phyloP scores from a whole-genome alignment of 208 protist genomes.

The Leishmania aethiopica region DNA sequence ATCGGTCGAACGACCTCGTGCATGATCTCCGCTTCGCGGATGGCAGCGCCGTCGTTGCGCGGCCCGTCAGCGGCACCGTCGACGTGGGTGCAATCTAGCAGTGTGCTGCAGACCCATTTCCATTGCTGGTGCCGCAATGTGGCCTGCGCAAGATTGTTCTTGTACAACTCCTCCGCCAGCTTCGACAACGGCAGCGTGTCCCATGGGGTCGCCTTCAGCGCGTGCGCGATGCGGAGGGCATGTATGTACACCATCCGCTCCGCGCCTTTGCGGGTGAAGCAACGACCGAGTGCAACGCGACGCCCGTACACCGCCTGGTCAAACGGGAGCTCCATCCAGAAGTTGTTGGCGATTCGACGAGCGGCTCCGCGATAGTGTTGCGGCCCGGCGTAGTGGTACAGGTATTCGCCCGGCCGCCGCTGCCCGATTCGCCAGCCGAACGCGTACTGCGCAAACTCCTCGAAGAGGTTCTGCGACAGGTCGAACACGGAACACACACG shows the following conservation, averaged over 20 bases:
- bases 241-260: constrained; percentile 66
- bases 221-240: constrained; percentile 53
- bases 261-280: constrained; percentile 45
- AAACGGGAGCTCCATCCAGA: constrained; percentile 73
- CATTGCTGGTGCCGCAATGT: constrained; percentile 8
- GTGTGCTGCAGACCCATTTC: constrained; percentile 5
- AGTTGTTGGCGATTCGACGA: constrained; percentile 53
- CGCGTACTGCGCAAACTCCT: constrained; percentile 18
- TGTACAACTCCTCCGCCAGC: constrained; percentile 29
- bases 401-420: background rate
- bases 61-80: background rate
- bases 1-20: background rate
- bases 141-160: constrained; percentile 9
- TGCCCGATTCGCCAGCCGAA: constrained; percentile 11
- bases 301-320: constrained; percentile 36
- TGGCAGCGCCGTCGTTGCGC: background rate
- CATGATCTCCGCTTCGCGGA: constrained; percentile 3
- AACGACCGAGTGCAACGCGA: constrained; percentile 61
- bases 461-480: constrained; percentile 27
- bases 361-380: constrained; percentile 35
- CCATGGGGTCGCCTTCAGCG: constrained; percentile 47
- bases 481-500: background rate
- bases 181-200: constrained; percentile 17
- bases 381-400: constrained; percentile 59
- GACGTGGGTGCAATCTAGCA: background rate